Conservation (phyloP, 2,329 filamentous ascomycete genomes). For the Fusarium torulosum region DNA sequence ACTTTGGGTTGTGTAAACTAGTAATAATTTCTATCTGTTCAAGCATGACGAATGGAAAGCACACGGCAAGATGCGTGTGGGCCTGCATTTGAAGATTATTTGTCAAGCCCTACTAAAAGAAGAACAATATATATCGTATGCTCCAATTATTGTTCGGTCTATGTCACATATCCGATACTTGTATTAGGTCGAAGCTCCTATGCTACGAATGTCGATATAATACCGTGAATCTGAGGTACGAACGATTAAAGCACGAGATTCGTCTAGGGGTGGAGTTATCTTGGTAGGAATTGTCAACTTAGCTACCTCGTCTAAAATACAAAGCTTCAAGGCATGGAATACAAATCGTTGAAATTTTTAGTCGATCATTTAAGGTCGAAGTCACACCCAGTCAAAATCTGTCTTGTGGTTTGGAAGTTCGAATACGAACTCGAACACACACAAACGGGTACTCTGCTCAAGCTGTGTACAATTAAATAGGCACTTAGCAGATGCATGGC, state of each 20-base stretch:
- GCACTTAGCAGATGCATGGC: not conserved
- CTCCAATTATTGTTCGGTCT: not conserved
- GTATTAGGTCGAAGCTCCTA: no score
- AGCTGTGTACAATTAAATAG: not conserved
- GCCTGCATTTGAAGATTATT: slow-evolving; percentile 19
- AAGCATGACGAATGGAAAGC: slow-evolving; percentile 49
- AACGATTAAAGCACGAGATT: no score
- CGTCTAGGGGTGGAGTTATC: no score
- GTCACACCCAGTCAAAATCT: not conserved
- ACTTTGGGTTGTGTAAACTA: slow-evolving; percentile 50
- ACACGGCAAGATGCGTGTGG: slow-evolving; percentile 27
- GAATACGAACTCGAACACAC: slow-evolving; percentile 27
- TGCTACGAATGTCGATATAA: no score
- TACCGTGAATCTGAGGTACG: no score
- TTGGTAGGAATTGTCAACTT: no score
- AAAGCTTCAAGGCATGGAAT: no score
- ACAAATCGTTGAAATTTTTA: not conserved
- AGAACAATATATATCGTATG: not conserved
- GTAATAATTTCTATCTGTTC: slow-evolving; percentile 49
- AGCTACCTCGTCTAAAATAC: no score
- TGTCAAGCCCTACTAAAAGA: not conserved
- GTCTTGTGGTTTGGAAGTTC: not conserved
- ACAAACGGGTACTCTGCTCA: not conserved
- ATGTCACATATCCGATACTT: no score
- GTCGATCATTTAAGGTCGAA: not conserved